A percentile compares a stretch with the other conserved stretches of the same genome.
These are phyloP conservation scores for Ziziphus jujuba DNA, from an alignment of 306 rosid species.

Conservation along the genomic window DNA sequence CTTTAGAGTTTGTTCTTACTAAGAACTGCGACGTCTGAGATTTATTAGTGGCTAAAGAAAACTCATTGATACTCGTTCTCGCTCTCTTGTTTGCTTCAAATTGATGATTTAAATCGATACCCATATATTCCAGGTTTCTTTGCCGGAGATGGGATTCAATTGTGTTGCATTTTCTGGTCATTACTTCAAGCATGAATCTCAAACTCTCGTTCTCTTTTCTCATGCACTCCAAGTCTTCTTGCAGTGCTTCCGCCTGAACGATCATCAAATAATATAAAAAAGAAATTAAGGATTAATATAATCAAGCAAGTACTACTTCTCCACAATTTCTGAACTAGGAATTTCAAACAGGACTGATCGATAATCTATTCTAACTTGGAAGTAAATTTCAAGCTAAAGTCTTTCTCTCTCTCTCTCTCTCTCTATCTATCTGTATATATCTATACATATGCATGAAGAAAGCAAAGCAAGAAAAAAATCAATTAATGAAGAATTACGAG, in stretches of 20 bases:
- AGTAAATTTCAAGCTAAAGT: not conserved
- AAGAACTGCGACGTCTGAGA: conserved; percentile 34
- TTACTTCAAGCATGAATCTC: conserved; percentile 52
- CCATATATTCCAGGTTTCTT: conserved; percentile 5
- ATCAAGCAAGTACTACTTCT: too few species aligned
- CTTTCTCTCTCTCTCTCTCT: too few species aligned
- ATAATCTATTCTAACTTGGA: not conserved
- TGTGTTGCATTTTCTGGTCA: conserved; percentile 43
- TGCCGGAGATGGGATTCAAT: conserved; percentile 40
- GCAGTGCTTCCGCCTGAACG: conserved; percentile 34
- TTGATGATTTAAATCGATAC: too few species aligned
- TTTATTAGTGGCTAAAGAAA: conserved; percentile 32
- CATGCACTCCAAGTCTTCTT: conserved; percentile 38
- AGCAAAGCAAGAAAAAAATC: not conserved
- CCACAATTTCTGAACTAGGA: too few species aligned
- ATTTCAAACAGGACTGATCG: too few species aligned
- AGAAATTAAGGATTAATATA: too few species aligned
- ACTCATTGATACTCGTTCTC: conserved; percentile 19
- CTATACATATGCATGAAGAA: not conserved
- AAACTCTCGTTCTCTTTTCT: conserved; percentile 49
- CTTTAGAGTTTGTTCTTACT: conserved; percentile 51
- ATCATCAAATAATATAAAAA: too few species aligned
- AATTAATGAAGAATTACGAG: not conserved
- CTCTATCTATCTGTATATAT: too few species aligned
- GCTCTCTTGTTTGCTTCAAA: conserved; percentile 37